Conservation (phyloP, 805 yeast genomes). For the Candida hispaniensis region DNA sequence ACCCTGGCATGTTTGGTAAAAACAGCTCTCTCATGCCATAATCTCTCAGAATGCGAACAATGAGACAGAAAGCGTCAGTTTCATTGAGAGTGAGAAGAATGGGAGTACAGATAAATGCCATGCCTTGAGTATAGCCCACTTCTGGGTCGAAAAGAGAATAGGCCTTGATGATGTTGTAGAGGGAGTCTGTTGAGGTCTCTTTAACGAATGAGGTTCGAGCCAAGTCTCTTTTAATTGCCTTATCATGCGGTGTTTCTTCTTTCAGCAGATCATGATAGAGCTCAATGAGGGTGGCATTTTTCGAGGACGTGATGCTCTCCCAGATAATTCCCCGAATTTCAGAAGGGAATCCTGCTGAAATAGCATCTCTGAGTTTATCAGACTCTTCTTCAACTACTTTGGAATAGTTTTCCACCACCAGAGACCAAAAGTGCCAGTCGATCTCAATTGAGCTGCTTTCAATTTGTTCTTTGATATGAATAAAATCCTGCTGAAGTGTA, state of each 20-base stretch:
- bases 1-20: constrained; percentile 87
- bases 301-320: constrained; percentile 80
- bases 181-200: constrained; percentile 42
- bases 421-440: constrained; percentile 66
- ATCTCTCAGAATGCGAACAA: constrained; percentile 72
- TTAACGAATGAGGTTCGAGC: constrained; percentile 77
- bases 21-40: constrained; percentile 72
- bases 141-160: constrained; percentile 81
- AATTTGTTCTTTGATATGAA: constrained; percentile 5
- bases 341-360: constrained; percentile 70
- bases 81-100: constrained; percentile 69
- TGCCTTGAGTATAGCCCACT: constrained; percentile 96
- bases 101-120: constrained; percentile 89
- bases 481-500: constrained; percentile 10
- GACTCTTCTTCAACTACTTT: constrained; percentile 53
- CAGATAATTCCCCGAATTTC: constrained; percentile 83
- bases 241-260: constrained; percentile 52
- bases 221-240: constrained; percentile 69
- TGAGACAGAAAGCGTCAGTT: constrained; percentile 71
- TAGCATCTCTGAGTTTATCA: constrained; percentile 45
- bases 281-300: constrained; percentile 50
- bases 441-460: constrained; percentile 14
- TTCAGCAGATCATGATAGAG: constrained; percentile 41
- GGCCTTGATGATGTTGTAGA: constrained; percentile 68
- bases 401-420: constrained; percentile 68